Percentiles rank a stretch among this genome's conserved stretches.
These are phyloP conservation scores for Ophiostoma tasmaniense DNA, from an alignment of 2,329 filamentous ascomycete genomes.

Conservation along the genomic window DNA sequence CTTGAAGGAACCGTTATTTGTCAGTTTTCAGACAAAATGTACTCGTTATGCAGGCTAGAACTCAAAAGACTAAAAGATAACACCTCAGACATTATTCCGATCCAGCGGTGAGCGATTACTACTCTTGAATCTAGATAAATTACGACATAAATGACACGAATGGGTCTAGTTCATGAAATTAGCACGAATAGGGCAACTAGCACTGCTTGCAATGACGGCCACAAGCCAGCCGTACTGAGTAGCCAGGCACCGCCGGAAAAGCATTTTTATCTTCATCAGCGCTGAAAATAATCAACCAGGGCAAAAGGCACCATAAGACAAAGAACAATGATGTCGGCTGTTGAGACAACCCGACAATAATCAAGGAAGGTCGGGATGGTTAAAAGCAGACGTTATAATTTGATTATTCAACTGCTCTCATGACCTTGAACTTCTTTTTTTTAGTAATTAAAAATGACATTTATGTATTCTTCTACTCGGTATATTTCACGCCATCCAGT, in stretches of 20 bases:
- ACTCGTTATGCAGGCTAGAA: not conserved
- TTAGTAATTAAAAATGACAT: not conserved
- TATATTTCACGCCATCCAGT: not conserved
- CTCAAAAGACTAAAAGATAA: no score
- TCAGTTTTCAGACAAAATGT: not conserved
- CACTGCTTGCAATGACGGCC: no score
- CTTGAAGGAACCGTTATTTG: not conserved
- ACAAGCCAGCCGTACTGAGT: not conserved
- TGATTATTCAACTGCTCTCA: not conserved
- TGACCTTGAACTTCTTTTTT: not conserved
- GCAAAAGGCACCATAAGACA: not conserved
- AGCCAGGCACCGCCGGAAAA: constrained; percentile 4
- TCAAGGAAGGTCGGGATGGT: not conserved
- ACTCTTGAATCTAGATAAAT: not conserved
- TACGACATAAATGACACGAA: not conserved
- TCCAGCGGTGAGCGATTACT: not conserved
- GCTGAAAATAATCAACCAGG: not conserved
- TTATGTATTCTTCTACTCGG: not conserved
- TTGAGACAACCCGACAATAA: not conserved
- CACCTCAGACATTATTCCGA: not conserved
- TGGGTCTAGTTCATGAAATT: not conserved
- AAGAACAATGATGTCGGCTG: not conserved
- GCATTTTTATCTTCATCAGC: not conserved
- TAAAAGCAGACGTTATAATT: not conserved
- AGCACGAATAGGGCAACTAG: not conserved